These are phyloP conservation scores for Candida silvicultrix DNA, from an alignment of 805 yeast genomes.

Conservation along the genomic window DNA sequence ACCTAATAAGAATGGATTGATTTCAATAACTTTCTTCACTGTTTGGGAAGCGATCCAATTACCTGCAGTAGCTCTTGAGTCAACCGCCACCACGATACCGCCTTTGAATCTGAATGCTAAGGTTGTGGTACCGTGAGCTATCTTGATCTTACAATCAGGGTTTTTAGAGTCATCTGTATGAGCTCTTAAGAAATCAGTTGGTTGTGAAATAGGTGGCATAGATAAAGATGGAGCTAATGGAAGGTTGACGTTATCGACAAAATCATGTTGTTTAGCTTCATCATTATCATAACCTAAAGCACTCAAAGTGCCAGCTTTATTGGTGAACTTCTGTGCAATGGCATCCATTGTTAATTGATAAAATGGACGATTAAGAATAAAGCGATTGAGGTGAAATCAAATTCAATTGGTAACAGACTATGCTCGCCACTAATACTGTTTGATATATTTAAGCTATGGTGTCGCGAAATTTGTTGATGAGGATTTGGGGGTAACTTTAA, in stretches of 20 bases:
- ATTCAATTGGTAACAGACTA: too few species aligned
- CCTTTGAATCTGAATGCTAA: constrained; percentile 94
- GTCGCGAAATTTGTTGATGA: neutral
- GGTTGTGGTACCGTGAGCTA: constrained; percentile 99
- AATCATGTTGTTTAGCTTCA: constrained; percentile 28
- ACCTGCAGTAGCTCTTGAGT: constrained; percentile 97
- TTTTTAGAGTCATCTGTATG: constrained; percentile 93
- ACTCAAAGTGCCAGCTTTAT: constrained; percentile 6
- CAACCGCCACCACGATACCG: constrained; percentile 94
- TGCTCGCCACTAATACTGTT: neutral
- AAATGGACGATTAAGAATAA: neutral
- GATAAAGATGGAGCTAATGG: constrained; percentile 52
- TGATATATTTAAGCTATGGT: neutral
- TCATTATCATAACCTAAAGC: constrained; percentile 22
- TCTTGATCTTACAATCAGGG: constrained; percentile 91
- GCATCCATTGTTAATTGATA: constrained; percentile 15
- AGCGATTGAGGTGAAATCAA: neutral
- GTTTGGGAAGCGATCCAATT: constrained; percentile 98
- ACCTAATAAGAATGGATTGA: constrained; percentile 90
- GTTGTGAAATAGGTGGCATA: constrained; percentile 81
- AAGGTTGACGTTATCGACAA: constrained; percentile 26
- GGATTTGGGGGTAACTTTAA: neutral
- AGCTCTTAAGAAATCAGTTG: constrained; percentile 91
- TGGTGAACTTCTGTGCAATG: constrained; percentile 17
- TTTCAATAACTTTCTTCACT: constrained; percentile 94